Evolutionary conservation across 495 filamentous ascomycete species (phyloP).

Genomic region (Penicillium arizonense): DNA sequence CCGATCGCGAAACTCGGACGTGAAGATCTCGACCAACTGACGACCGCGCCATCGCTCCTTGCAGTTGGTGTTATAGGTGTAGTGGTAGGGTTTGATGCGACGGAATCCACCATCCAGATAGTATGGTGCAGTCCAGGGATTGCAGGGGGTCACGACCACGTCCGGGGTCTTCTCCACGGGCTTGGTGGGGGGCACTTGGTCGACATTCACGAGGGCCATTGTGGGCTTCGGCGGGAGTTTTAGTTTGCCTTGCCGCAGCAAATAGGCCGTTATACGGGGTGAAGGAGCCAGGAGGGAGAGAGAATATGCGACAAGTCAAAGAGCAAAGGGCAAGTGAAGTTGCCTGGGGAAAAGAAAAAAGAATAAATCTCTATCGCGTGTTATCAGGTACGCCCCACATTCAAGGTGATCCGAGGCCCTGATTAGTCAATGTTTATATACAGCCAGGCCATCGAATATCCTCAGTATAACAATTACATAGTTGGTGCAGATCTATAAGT

Average conservation of each 20-base stretch:
- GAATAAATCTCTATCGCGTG: not conserved
- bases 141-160: slow-evolving; percentile 59
- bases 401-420: not conserved
- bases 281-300: slow-evolving; percentile 55
- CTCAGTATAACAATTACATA: too few species aligned
- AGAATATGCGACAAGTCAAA: not conserved
- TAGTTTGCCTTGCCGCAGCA: slow-evolving; percentile 53
- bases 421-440: too few species aligned
- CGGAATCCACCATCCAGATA: slow-evolving; percentile 77
- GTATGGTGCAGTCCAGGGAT: slow-evolving; percentile 68
- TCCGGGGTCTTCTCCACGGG: slow-evolving; percentile 45
- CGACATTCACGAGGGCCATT: slow-evolving; percentile 56
- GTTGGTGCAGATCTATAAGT: too few species aligned
- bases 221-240: slow-evolving; percentile 37
- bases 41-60: slow-evolving; percentile 86
- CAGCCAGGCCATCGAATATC: too few species aligned
- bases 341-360: not conserved
- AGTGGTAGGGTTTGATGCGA: slow-evolving; percentile 84
- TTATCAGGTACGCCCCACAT: not conserved
- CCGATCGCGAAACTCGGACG: slow-evolving; percentile 75
- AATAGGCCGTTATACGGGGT: slow-evolving; percentile 54
- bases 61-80: slow-evolving; percentile 90
- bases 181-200: slow-evolving; percentile 35
- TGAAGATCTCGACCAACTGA: slow-evolving; percentile 74
- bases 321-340: not conserved